Base-by-base conservation (phyloP, 2,329 filamentous ascomycete genomes). In the Calonectria hawksworthii region DNA sequence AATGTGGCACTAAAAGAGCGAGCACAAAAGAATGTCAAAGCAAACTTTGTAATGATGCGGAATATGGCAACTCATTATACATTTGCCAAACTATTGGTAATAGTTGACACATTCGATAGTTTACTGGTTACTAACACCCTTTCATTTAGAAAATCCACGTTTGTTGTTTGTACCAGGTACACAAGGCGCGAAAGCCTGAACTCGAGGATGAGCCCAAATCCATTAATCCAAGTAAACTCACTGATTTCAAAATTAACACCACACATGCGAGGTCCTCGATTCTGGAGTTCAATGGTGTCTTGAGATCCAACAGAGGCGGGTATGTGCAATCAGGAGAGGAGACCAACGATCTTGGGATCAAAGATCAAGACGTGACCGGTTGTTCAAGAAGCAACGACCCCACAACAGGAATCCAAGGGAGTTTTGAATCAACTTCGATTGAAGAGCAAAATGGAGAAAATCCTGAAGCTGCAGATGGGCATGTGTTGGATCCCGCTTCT, bases 31-130 rank as follows among this genome's bases (percentile, higher is more conserved):
- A 76, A 76, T n/a, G 66, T 80, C 16, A 61, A 64, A 13, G 72
- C 75, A 2, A 80, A 80, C 30, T 41, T 80, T 16, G 73, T 52
- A 21, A 72, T 76, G 50, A 75, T 80, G 38, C 54, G 73, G 26
- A 21, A 26, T 0, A 68, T 76, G 75, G 38, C 63, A 4, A 23
- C 18, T 2, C 73, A 75, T 50, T 76, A 70, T 67, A 63, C 66
- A 9, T 70, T 75, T 14, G 67, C 70, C 9, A 56, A 34, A 13
- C 23, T 69, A 28, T 23, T 76, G 56, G 73, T 75, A 70, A 32
- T 51, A 36, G 4, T 23, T 4, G 2, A 23, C 16, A 38, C 9
- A 9, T 10, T 2, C 6, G 8, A 36, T 26, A 4, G 13, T 0
- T 23, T 11, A 6, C 5, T 6, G 10, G 32, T 32, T 36, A 26